These are phyloP conservation scores for Colletotrichum magnum DNA, from an alignment of 2,329 filamentous ascomycete genomes.

Conservation along the genomic window DNA sequence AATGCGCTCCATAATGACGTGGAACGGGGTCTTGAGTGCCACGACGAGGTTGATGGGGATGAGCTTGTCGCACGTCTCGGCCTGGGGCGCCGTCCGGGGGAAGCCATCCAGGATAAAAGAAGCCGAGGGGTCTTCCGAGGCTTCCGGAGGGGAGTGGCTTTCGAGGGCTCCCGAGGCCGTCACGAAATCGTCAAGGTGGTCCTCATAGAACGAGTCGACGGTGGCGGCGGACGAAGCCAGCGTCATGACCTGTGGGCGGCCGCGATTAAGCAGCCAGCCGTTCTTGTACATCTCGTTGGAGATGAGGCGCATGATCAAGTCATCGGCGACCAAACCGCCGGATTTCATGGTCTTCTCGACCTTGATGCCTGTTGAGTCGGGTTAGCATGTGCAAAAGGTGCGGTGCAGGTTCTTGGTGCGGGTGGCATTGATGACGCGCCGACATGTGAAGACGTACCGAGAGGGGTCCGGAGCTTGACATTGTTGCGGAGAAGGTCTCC, in stretches of 20 bases:
- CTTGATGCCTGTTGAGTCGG: constrained; percentile 77
- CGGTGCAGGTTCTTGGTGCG: not conserved
- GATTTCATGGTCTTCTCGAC: constrained; percentile 90
- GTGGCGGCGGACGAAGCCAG: constrained; percentile 60
- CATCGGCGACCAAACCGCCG: constrained; percentile 91
- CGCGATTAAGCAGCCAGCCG: constrained; percentile 78
- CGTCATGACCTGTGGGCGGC: constrained; percentile 65
- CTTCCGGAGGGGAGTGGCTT: constrained; percentile 55
- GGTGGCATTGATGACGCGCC: not conserved
- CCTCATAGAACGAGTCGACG: constrained; percentile 50
- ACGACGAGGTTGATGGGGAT: constrained; percentile 97
- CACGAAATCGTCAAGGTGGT: constrained; percentile 54
- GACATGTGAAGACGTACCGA: constrained; percentile 71
- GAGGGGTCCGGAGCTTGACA: constrained; percentile 88
- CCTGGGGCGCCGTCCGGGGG: constrained; percentile 88
- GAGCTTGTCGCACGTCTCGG: constrained; percentile 80
- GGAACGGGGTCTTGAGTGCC: constrained; percentile 85
- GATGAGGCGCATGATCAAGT: constrained; percentile 92
- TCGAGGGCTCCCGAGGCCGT: constrained; percentile 57
- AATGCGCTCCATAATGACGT: constrained; percentile 91
- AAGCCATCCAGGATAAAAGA: constrained; percentile 98
- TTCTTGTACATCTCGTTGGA: constrained; percentile 87
- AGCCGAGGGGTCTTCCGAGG: constrained; percentile 79
- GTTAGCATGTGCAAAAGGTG: constrained; percentile 15
- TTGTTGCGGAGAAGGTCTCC: constrained; percentile 93